These are phyloP conservation scores for Lizonia empirigonia DNA, from an alignment of 2,329 filamentous ascomycete genomes.

Conservation along the genomic window DNA sequence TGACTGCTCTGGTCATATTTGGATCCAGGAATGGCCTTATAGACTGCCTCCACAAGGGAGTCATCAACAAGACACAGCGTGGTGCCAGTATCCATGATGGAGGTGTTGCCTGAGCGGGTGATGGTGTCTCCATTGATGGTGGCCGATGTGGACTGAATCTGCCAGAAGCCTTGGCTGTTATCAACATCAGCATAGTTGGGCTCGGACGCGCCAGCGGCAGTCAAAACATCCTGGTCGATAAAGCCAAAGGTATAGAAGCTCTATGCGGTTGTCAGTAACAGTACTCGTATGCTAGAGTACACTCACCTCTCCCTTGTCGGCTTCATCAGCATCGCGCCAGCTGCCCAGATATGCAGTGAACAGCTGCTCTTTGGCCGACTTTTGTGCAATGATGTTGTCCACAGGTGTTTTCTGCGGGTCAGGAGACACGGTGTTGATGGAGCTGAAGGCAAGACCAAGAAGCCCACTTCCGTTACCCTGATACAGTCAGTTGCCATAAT, in stretches of 20 bases:
- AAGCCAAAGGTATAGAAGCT: slow-evolving; percentile 57
- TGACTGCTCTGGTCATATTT: slow-evolving; percentile 54
- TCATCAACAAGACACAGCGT: slow-evolving; percentile 66
- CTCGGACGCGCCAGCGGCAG: slow-evolving; percentile 58
- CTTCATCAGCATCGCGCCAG: slow-evolving; percentile 55
- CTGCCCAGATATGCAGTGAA: slow-evolving; percentile 69
- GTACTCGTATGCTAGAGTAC: not conserved
- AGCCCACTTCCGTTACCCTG: slow-evolving; percentile 65
- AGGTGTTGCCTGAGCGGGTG: slow-evolving; percentile 32
- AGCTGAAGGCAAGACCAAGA: slow-evolving; percentile 68
- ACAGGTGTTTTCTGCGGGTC: slow-evolving; percentile 65
- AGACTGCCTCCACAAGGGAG: slow-evolving; percentile 62
- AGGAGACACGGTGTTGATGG: slow-evolving; percentile 67
- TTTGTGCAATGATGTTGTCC: slow-evolving; percentile 68
- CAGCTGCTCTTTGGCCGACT: slow-evolving; percentile 52
- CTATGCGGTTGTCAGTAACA: not conserved
- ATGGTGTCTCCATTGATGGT: slow-evolving; percentile 53
- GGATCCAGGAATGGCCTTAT: slow-evolving; percentile 61
- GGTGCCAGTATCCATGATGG: slow-evolving; percentile 70
- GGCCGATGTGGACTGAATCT: slow-evolving; percentile 59
- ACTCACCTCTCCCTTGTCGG: slow-evolving; percentile 48
- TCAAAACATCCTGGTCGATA: slow-evolving; percentile 54
- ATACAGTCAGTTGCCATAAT: not conserved
- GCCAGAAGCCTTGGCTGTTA: slow-evolving; percentile 66
- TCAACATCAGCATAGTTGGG: slow-evolving; percentile 63